Base-by-base conservation (phyloP, 1,139 yeast genomes). In the Taphrina pruni region DNA sequence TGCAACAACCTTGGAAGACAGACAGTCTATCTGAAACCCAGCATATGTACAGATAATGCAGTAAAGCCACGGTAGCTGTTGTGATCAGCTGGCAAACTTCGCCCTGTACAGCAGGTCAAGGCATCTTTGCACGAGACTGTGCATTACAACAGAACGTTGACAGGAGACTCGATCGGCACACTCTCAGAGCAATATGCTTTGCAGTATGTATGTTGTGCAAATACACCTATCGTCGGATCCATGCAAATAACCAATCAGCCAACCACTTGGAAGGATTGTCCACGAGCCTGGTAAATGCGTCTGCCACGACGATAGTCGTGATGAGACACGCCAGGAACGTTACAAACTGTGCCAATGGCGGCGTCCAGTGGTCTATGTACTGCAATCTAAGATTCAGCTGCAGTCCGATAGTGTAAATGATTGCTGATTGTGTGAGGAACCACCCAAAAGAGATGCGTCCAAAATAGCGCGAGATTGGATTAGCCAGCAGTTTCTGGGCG, bases 391-490 rank as follows among this genome's bases (percentile, higher is more conserved):
- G 45, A 38, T 64, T 64, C 60, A 64, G 48, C 41, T 57, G 67
- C 46, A 64, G 61, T 6, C 67, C 67, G 21, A 64, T n/a, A 4
- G 67, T 64, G 61, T 64, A 64, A 46, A 64, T 64, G 61, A 64
- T 64, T 36, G 60, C 46, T 4, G 61, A 56, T 35, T 64, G 67
- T 35, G 48, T 46, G 46, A 64, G 12, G 56, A 64, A 64, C 67
- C 60, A 55, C 35, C 67, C 46, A 55, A 64, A 64, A 6, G 67
- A 54, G 61, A 64, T 64, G 7, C 67, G 67, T 6, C 67, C 67
- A 36, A 64, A 60, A 32, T 64, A 64, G 7, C 67, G 50, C 35
- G 55, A 64, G 35, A 64, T 14, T 14, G 67, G 61, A 48, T 64
- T 64, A 38, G 55, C 52, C n/a, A 64, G 54, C 45, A 64, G 20